A percentile compares a stretch with the other conserved stretches of the same genome.
Evolutionary conservation across 257 asterid genomes (phyloP).

Genomic region (Solanum chilense): DNA sequence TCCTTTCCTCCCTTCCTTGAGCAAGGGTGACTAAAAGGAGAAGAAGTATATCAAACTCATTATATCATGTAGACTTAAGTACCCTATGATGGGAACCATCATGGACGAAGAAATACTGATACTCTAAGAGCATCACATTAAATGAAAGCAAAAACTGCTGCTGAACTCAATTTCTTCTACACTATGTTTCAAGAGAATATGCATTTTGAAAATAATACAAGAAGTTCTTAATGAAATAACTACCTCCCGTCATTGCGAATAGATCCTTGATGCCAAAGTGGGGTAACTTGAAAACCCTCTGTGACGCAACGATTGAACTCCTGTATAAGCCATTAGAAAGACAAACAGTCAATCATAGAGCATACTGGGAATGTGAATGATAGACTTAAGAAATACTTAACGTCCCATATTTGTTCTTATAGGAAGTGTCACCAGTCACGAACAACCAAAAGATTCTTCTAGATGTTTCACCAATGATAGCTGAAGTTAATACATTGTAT

Average conservation of each 20-base stretch:
- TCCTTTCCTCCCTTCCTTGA: not conserved
- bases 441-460: not conserved
- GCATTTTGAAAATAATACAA: not conserved
- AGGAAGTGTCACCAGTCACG: not conserved
- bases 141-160: not conserved
- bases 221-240: not conserved
- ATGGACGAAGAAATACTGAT: not conserved
- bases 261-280: constrained; percentile 90
- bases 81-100: not conserved
- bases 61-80: not conserved
- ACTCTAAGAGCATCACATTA: not conserved
- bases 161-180: not conserved
- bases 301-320: constrained; percentile 64
- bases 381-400: not conserved
- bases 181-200: not conserved
- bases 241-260: constrained; percentile 88
- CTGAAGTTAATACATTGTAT: not conserved
- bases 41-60: not conserved
- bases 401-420: not conserved
- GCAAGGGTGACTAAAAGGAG: not conserved
- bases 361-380: not conserved
- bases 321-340: constrained; percentile 25
- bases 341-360: not conserved
- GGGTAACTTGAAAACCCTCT: constrained; percentile 96
- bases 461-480: not conserved